These are phyloP conservation scores for Arthromyces matolae DNA, from an alignment of 768 basidiomycete genomes.

Conservation along the genomic window DNA sequence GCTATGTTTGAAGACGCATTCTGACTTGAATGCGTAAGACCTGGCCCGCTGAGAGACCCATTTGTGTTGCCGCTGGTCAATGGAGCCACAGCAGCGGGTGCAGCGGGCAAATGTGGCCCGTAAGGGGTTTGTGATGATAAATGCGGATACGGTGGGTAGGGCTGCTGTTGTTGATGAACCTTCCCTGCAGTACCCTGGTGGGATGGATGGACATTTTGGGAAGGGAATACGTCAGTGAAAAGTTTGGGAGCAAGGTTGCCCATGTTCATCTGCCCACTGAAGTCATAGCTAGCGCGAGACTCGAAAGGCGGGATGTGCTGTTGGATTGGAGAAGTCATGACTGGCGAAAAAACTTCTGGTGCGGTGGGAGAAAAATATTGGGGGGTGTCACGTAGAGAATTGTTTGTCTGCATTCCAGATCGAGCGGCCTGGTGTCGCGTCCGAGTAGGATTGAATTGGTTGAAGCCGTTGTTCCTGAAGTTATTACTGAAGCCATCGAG, in stretches of 20 bases:
- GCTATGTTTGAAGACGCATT: constrained; percentile 23
- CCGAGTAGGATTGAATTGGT: constrained; percentile 40
- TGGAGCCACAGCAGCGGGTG: constrained; percentile 20
- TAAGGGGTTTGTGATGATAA: constrained; percentile 75
- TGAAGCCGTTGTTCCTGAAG: constrained; percentile 25
- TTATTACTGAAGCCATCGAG: constrained; percentile 31
- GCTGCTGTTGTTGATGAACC: constrained; percentile 22
- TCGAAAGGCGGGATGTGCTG: constrained; percentile 36
- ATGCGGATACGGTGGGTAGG: constrained; percentile 33
- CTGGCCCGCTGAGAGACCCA: constrained; percentile 19
- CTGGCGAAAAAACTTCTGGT: constrained; percentile 32
- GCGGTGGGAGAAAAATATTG: constrained; percentile 29
- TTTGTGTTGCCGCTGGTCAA: constrained; percentile 17
- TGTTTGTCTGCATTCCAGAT: constrained; percentile 29
- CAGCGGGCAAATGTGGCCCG: constrained; percentile 59
- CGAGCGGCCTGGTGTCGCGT: constrained; percentile 35
- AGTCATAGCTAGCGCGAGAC: constrained; percentile 34
- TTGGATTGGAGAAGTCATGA: constrained; percentile 37
- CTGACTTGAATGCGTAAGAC: constrained; percentile 23
- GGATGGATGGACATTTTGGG: constrained; percentile 18
- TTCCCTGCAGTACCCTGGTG: constrained; percentile 21
- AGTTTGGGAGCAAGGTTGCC: constrained; percentile 26
- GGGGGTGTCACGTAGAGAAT: constrained; percentile 33
- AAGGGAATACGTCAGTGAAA: constrained; percentile 27
- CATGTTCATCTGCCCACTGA: constrained; percentile 23